These are phyloP conservation scores for Sisymbrium altissimum DNA, from an alignment of 345 rosid genomes.

Conservation along the genomic window DNA sequence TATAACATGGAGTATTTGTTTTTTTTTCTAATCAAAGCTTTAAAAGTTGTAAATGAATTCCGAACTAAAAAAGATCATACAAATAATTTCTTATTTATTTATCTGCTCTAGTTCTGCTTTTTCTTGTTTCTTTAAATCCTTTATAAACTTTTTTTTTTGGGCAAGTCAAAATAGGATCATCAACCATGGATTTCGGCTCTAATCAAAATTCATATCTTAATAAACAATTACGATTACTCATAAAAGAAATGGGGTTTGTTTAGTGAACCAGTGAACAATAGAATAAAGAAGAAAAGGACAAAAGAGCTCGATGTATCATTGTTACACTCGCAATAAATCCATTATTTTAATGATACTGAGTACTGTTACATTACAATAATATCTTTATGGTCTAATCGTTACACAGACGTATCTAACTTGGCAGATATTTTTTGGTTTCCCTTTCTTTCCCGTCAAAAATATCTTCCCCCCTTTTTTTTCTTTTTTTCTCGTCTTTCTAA, in stretches of 20 bases:
- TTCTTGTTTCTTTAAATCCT: background rate
- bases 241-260: background rate
- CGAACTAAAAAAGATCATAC: background rate
- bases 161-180: background rate
- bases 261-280: background rate
- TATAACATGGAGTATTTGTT: background rate
- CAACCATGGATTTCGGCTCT: background rate
- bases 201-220: background rate
- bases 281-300: background rate
- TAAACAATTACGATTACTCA: background rate
- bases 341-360: background rate
- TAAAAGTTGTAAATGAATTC: background rate
- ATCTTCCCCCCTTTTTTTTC: background rate
- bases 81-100: background rate
- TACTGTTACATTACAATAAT: slow-evolving; percentile 7
- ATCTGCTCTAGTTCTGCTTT: background rate
- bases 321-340: background rate
- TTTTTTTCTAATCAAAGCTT: background rate
- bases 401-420: slow-evolving; percentile 20
- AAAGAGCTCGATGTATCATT: background rate
- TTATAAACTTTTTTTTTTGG: background rate
- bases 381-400: background rate
- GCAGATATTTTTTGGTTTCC: slow-evolving; percentile 18
- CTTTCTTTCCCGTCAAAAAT: slow-evolving; percentile 3
- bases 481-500: background rate